Conservation (phyloP, 2,329 filamentous ascomycete species). For the Ophiostoma ips region DNA sequence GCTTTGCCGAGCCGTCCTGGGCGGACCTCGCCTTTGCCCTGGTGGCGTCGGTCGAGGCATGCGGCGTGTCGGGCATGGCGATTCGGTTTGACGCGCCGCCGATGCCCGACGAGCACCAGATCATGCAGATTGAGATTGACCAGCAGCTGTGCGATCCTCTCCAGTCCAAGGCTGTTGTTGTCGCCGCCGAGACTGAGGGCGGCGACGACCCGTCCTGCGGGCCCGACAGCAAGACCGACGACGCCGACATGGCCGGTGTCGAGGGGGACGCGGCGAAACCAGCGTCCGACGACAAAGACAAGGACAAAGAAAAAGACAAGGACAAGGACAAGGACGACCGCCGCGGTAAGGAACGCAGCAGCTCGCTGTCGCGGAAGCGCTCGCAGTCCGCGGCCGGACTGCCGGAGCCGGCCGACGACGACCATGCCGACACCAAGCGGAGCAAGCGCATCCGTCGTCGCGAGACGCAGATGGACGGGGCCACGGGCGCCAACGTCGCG, state of each 20-base stretch:
- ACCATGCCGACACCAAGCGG: slow-evolving; percentile 39
- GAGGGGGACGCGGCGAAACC: not conserved
- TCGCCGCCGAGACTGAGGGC: not conserved
- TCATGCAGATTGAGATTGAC: slow-evolving; percentile 26
- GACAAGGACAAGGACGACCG: slow-evolving; percentile 3
- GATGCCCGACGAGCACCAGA: slow-evolving; percentile 23
- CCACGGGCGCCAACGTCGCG: slow-evolving; percentile 35
- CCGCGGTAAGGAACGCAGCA: slow-evolving; percentile 19
- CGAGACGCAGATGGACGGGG: slow-evolving; percentile 41
- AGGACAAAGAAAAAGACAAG: not conserved
- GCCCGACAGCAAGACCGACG: not conserved
- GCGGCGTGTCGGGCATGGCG: slow-evolving; percentile 23
- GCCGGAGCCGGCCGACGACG: slow-evolving; percentile 38
- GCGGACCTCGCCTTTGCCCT: slow-evolving; percentile 28
- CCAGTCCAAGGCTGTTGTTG: not conserved
- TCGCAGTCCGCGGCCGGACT: slow-evolving; percentile 50
- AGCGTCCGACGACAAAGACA: not conserved
- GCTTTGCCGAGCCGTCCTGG: slow-evolving; percentile 25
- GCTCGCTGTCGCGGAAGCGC: slow-evolving; percentile 33
- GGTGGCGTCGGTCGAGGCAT: slow-evolving; percentile 21
- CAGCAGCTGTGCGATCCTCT: slow-evolving; percentile 18
- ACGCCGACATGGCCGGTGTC: not conserved
- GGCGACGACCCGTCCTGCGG: not conserved
- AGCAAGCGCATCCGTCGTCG: slow-evolving; percentile 52
- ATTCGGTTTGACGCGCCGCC: slow-evolving; percentile 25